These are phyloP conservation scores for Filobasidium wieringae DNA, from an alignment of 768 basidiomycete species.

Conservation along the genomic window DNA sequence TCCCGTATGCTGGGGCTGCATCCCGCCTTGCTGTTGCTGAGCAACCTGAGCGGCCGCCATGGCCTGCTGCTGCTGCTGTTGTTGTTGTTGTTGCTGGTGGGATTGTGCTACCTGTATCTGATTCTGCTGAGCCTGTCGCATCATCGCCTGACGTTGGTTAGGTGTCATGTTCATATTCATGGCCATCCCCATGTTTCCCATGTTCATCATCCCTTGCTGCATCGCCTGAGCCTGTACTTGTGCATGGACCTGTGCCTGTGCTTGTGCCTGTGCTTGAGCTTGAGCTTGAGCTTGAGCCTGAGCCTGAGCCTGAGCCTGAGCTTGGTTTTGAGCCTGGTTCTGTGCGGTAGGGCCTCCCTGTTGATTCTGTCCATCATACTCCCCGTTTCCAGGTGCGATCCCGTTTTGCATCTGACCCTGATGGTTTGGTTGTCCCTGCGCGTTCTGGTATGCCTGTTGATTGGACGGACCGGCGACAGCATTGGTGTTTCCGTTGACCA, in stretches of 20 bases:
- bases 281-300: neutral
- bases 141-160: neutral
- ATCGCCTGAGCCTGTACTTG: neutral
- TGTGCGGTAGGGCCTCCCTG: neutral
- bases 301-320: neutral
- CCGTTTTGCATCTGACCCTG: neutral
- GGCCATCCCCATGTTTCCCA: neutral
- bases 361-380: neutral
- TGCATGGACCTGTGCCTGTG: neutral
- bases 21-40: slow-evolving; percentile 1
- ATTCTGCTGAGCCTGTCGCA: neutral
- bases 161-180: slow-evolving; percentile 1
- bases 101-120: neutral
- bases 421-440: neutral
- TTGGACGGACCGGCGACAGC: neutral
- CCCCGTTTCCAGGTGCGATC: neutral
- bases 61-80: neutral
- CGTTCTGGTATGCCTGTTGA: neutral
- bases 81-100: neutral
- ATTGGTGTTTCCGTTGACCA: neutral
- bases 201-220: neutral
- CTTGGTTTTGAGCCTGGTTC: neutral
- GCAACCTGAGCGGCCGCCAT: neutral
- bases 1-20: neutral
- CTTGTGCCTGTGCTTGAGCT: neutral